phyloP scores from a whole-genome alignment of 768 basidiomycete genomes.

The Collybiopsis luxurians region DNA sequence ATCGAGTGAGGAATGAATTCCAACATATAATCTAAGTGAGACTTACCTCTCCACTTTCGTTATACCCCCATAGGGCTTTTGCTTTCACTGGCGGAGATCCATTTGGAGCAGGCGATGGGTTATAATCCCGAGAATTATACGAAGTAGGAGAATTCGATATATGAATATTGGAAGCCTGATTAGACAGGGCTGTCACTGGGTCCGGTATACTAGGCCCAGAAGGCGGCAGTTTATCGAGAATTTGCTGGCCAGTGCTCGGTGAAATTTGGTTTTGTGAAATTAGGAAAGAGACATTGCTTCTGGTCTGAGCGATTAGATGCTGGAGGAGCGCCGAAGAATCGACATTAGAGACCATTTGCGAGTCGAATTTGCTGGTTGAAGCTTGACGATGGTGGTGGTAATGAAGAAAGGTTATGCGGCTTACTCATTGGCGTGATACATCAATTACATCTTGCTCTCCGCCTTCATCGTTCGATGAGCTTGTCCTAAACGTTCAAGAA shows the following conservation, averaged over 20 bases:
- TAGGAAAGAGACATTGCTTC: conserved; percentile 56
- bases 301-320: conserved; percentile 57
- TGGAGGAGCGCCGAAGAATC: conserved; percentile 42
- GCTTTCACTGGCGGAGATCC: conserved; percentile 31
- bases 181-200: neutral
- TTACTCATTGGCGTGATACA: too few relatives aligned
- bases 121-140: neutral
- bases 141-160: conserved; percentile 12
- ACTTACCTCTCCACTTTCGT: conserved; percentile 52
- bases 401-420: too few relatives aligned
- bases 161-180: conserved; percentile 19
- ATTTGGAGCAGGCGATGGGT: conserved; percentile 10
- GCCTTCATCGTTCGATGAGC: too few relatives aligned
- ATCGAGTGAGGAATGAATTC: conserved; percentile 2
- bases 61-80: conserved; percentile 66
- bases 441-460: too few relatives aligned
- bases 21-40: neutral
- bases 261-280: conserved; percentile 53
- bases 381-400: too few relatives aligned
- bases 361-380: too few relatives aligned
- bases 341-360: neutral
- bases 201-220: neutral
- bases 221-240: conserved; percentile 21
- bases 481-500: too few relatives aligned
- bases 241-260: conserved; percentile 44